Percentiles rank a stretch among this genome's conserved stretches.
Evolutionary conservation across 75 land plant genomes (phyloP).

Genomic region (Pinus taeda): DNA sequence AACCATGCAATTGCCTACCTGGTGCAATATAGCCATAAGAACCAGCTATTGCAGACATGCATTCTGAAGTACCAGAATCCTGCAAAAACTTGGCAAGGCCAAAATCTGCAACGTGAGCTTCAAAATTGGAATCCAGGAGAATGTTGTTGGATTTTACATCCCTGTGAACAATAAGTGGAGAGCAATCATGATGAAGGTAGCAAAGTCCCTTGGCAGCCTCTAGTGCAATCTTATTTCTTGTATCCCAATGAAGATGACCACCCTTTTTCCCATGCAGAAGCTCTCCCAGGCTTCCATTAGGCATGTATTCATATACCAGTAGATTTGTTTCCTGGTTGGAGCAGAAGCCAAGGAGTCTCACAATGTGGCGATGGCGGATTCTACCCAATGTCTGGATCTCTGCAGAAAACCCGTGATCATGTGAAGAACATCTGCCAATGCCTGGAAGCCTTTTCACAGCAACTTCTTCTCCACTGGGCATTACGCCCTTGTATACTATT

Average conservation of each 20-base stretch:
- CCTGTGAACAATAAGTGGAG: conserved; percentile 26
- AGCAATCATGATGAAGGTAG: conserved; percentile 35
- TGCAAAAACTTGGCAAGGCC: conserved; percentile 36
- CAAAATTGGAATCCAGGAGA: conserved; percentile 25
- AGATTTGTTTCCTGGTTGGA: conserved; percentile 46
- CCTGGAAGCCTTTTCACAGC: conserved; percentile 84
- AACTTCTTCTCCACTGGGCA: conserved; percentile 58
- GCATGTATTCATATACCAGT: conserved; percentile 32
- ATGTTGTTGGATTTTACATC: conserved; percentile 36
- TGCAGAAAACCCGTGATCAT: conserved; percentile 34
- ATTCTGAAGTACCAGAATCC: conserved; percentile 27
- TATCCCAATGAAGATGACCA: conserved; percentile 32
- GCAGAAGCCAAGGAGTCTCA: conserved; percentile 53
- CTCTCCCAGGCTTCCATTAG: conserved; percentile 39
- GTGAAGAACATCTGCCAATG: conserved; percentile 10
- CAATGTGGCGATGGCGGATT: conserved; percentile 56
- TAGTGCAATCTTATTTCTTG: conserved; percentile 33
- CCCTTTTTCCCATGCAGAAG: conserved; percentile 43
- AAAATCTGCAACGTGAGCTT: conserved; percentile 35
- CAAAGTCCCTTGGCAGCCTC: conserved; percentile 27
- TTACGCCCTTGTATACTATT: conserved; percentile 76
- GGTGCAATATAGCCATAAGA: conserved; percentile 38
- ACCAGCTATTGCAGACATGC: conserved; percentile 33
- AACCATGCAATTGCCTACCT: conserved; percentile 2
- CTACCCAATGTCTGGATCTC: conserved; percentile 51